phyloP scores from a whole-genome alignment of 495 filamentous ascomycete species.

The Neurospora pannonica region DNA sequence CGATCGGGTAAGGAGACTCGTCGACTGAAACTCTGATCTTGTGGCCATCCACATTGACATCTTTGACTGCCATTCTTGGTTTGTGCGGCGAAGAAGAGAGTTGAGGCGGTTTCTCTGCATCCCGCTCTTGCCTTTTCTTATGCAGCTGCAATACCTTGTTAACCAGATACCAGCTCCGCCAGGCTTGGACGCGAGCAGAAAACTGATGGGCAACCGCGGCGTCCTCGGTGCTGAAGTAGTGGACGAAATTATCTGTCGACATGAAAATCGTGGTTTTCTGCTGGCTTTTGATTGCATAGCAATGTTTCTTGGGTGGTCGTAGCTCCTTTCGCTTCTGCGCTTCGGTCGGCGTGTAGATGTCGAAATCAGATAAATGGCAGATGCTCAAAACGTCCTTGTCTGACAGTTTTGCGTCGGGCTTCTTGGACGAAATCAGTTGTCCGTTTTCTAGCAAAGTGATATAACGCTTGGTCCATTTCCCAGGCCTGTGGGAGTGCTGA shows the following conservation, averaged over 20 bases:
- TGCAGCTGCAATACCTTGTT: constrained; percentile 29
- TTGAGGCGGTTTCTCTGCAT: constrained; percentile 22
- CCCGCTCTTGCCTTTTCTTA: constrained; percentile 2
- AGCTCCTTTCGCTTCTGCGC: constrained; percentile 52
- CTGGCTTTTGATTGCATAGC: constrained; percentile 87
- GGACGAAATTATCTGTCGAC: constrained; percentile 73
- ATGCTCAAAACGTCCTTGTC: constrained; percentile 58
- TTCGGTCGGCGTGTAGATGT: constrained; percentile 70
- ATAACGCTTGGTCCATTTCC: constrained; percentile 80
- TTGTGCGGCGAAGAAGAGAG: constrained; percentile 6
- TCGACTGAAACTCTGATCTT: constrained; percentile 25
- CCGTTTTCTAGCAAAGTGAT: constrained; percentile 66
- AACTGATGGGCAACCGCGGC: constrained; percentile 53
- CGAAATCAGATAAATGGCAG: constrained; percentile 89
- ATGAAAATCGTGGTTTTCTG: constrained; percentile 81
- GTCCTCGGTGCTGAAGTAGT: constrained; percentile 82
- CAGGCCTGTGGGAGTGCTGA: constrained; percentile 69
- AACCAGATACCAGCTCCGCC: constrained; percentile 85
- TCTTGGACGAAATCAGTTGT: constrained; percentile 68
- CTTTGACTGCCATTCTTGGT: constrained; percentile 20
- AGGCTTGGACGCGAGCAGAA: constrained; percentile 60
- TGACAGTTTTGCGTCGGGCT: constrained; percentile 36
- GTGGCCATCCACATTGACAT: constrained; percentile 23
- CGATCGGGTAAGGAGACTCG: constrained; percentile 41
- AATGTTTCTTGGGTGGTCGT: constrained; percentile 68